Evolutionary conservation across 192 early-diverging fungal species (phyloP).

Genomic region (Globomyces pollinis-pini): DNA sequence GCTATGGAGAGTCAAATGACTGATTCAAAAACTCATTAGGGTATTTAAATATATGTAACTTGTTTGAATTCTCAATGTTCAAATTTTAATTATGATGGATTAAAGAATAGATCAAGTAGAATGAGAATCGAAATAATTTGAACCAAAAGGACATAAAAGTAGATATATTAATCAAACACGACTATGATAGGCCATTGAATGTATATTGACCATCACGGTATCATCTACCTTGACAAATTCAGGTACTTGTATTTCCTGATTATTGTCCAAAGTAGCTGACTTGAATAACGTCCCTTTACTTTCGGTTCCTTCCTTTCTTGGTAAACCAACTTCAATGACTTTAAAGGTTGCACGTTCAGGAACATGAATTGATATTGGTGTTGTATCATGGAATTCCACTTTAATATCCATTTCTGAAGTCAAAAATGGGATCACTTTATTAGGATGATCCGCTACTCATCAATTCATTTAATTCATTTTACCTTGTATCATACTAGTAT

Average conservation of each 20-base stretch:
- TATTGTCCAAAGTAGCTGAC: constrained; percentile 57
- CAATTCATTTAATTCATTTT: constrained; percentile 4
- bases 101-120: no score
- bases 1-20: no score
- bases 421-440: constrained; percentile 35
- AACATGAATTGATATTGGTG: constrained; percentile 49
- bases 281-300: constrained; percentile 65
- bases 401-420: constrained; percentile 45
- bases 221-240: constrained; percentile 78
- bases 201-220: no score
- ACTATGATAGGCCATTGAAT: no score
- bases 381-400: constrained; percentile 52
- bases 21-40: no score
- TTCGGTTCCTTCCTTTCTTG: constrained; percentile 8
- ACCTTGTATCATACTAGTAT: constrained; percentile 51
- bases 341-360: constrained; percentile 35
- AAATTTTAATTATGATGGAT: no score
- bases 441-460: constrained; percentile 1
- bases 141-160: no score
- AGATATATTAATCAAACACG: no score
- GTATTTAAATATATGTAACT: no score
- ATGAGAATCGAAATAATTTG: no score
- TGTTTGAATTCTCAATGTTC: no score
- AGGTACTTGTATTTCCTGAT: constrained; percentile 63
- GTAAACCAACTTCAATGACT: constrained; percentile 9